Evolutionary conservation across 2,329 filamentous ascomycete species (phyloP).

Genomic region (Penicillium sp.): DNA sequence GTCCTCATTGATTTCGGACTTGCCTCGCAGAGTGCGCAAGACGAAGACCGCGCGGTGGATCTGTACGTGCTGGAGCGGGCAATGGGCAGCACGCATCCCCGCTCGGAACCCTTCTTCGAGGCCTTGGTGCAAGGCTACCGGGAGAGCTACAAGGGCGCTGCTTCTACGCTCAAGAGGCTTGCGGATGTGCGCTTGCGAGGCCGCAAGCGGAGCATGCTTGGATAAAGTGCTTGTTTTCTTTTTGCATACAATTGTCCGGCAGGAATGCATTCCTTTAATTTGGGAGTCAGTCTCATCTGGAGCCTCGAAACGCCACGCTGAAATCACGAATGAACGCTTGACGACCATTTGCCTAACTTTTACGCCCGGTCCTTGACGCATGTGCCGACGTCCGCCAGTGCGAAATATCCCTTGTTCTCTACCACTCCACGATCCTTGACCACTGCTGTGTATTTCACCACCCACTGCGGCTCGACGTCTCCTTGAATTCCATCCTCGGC

Average conservation of each 20-base stretch:
- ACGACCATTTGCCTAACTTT: slow-evolving; percentile 13
- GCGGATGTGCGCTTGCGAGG: slow-evolving; percentile 93
- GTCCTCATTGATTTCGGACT: slow-evolving; percentile 94
- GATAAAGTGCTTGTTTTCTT: slow-evolving; percentile 50
- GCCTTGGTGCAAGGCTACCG: slow-evolving; percentile 74
- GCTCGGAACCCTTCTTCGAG: slow-evolving; percentile 72
- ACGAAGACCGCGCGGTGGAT: slow-evolving; percentile 94
- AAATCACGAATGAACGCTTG: slow-evolving; percentile 17
- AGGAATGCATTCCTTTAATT: background rate
- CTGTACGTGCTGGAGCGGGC: slow-evolving; percentile 93
- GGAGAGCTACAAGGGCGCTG: slow-evolving; percentile 71
- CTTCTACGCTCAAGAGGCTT: slow-evolving; percentile 71
- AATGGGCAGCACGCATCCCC: slow-evolving; percentile 91
- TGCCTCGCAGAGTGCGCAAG: slow-evolving; percentile 73
- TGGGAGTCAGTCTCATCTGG: slow-evolving; percentile 4
- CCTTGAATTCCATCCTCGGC: slow-evolving; percentile 62
- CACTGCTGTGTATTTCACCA: slow-evolving; percentile 95
- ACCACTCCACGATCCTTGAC: slow-evolving; percentile 92
- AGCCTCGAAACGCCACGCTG: slow-evolving; percentile 22
- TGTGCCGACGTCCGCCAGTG: slow-evolving; percentile 68
- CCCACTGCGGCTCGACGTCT: slow-evolving; percentile 85
- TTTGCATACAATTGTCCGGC: slow-evolving; percentile 1
- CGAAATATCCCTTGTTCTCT: slow-evolving; percentile 98
- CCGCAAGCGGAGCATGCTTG: slow-evolving; percentile 95
- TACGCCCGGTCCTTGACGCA: slow-evolving; percentile 36